Evolutionary conservation across 495 filamentous ascomycete genomes (phyloP), one percentile per base, ranked within the genome.

Genomic region (Usnea hakonensis): DNA sequence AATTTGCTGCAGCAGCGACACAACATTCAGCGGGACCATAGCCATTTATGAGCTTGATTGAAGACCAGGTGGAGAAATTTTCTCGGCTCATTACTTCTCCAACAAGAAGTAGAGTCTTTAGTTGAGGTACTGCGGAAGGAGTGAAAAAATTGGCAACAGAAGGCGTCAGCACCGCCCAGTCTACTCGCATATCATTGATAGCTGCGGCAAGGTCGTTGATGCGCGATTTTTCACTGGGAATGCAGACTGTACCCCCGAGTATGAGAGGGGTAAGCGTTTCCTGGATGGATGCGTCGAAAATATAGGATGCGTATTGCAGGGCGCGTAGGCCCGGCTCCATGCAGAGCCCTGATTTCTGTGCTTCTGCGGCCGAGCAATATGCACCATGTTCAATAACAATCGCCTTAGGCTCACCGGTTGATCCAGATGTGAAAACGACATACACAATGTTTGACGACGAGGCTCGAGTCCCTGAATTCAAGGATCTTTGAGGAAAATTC

Each of bases 11-110:
- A 8, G 70, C 71, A 0, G 69, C 64, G 37, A 77, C 71, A 50
- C 66, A 66, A 62, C 73, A 77, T 67, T 87, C 85, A 1, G 78
- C 81, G 6, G 84, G 84, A 1, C 85, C 84, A 58, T 87, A 87
- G 1, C 74, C 81, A 61, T 84, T 85, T 33, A 85, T 71, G 2
- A 86, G 71, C 0, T 81, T 69, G 5, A 69, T 66, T 30, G 78
- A 72, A 14, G 74, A 78, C 85, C 85, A 88, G 52, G 79, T 80
- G 1, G 70, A 72, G 8, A 84, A 74, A 60, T 80, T 74, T 19
- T 81, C 79, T 21, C 73, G 69, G 4, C 78, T 74, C 68, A 80
- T 68, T 59, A 73, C 74, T 68, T 82, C 78, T 28, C 79, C 78
- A 62, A 78, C 79, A 41, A 72, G 74, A 1, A 74, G 67, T 26